These are phyloP conservation scores for Phytophthora idaei DNA, from an alignment of 352 stramenopile species.

Conservation along the genomic window DNA sequence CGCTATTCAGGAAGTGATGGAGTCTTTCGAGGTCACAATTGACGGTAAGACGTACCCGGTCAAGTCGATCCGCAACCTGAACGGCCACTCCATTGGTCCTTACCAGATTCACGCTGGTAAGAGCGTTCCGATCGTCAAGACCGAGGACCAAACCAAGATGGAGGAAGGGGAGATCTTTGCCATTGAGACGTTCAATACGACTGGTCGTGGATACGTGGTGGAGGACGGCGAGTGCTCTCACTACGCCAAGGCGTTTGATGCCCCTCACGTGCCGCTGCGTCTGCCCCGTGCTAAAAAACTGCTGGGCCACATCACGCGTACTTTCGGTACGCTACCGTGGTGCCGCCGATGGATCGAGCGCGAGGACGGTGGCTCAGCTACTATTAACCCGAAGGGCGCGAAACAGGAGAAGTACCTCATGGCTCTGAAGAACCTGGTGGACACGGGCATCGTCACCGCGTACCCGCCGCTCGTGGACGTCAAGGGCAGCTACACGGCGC, in stretches of 20 bases:
- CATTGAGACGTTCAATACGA: slow-evolving; percentile 97
- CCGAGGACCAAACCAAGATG: slow-evolving; percentile 94
- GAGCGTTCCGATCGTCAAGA: slow-evolving; percentile 97
- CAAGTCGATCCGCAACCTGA: slow-evolving; percentile 97
- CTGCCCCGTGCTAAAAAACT: slow-evolving; percentile 94
- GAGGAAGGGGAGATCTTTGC: slow-evolving; percentile 98
- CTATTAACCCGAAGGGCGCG: slow-evolving; percentile 91
- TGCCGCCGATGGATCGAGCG: slow-evolving; percentile 97
- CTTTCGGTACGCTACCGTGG: slow-evolving; percentile 99
- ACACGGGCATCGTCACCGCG: slow-evolving; percentile 94
- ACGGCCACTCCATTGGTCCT: slow-evolving; percentile 97
- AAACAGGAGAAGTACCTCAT: slow-evolving; percentile 99
- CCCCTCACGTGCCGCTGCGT: slow-evolving; percentile 94
- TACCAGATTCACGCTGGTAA: slow-evolving; percentile 98
- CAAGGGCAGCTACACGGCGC: slow-evolving; percentile 96
- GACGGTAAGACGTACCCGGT: slow-evolving; percentile 95
- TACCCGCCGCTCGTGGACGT: slow-evolving; percentile 98
- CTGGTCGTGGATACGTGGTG: slow-evolving; percentile 86
- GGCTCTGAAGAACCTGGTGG: slow-evolving; percentile 97
- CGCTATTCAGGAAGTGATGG: slow-evolving; percentile 33
- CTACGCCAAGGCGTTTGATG: slow-evolving; percentile 98
- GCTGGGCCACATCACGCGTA: slow-evolving; percentile 98
- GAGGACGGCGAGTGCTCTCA: slow-evolving; percentile 97
- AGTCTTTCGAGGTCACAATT: slow-evolving; percentile 83
- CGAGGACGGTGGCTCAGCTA: slow-evolving; percentile 95